Conservation (phyloP, 805 yeast species). For the Metschnikowia hibisci region DNA sequence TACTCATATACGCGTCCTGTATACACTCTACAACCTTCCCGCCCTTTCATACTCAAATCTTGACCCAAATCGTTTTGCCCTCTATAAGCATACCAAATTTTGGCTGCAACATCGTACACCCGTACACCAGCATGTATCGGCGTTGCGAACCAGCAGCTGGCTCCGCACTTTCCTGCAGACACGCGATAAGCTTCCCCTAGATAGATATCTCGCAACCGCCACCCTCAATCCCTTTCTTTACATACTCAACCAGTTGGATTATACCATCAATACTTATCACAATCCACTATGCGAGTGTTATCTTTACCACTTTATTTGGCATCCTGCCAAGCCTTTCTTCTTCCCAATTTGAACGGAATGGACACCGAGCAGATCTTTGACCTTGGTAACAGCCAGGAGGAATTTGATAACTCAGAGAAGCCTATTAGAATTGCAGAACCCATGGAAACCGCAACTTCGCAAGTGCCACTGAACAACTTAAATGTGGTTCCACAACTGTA, state of each 20-base stretch:
- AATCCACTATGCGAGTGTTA: constrained; percentile 5
- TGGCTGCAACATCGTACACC: too few species aligned
- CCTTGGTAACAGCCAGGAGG: background rate
- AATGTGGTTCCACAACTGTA: constrained; percentile 12
- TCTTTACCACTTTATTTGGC: constrained; percentile 7
- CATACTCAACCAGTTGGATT: background rate
- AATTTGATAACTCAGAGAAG: background rate
- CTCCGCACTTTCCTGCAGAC: constrained; percentile 5
- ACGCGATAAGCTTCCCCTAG: constrained; percentile 2
- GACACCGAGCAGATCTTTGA: constrained; percentile 8
- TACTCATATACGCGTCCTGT: too few species aligned
- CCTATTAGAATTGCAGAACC: background rate
- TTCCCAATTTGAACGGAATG: constrained; percentile 12
- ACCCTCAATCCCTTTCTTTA: background rate
- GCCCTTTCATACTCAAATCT: too few species aligned
- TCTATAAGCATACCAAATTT: too few species aligned
- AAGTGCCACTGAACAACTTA: background rate
- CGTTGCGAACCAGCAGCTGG: constrained; percentile 2
- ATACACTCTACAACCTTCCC: too few species aligned
- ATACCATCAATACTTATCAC: background rate
- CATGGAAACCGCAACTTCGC: background rate
- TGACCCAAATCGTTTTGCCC: too few species aligned
- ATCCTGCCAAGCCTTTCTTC: constrained; percentile 10
- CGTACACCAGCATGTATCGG: background rate
- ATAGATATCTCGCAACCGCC: background rate